Conservation (phyloP, 1,284 basidiomycete species). For the Dichomitus squalens region DNA sequence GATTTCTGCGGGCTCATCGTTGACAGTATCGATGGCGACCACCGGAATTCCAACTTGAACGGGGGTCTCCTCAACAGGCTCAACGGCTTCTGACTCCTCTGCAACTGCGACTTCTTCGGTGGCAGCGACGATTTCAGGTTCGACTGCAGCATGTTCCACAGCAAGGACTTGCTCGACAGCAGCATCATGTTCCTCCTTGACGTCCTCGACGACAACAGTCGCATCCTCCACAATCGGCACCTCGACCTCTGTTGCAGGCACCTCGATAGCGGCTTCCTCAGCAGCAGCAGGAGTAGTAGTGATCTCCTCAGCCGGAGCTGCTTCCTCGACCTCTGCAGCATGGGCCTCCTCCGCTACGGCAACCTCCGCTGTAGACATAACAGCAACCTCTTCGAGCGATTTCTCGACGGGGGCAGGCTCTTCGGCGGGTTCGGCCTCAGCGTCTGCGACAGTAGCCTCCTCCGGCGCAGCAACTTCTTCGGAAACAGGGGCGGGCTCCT, state of each 20-base stretch:
- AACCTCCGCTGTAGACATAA: too few relatives aligned
- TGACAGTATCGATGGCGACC: conserved; percentile 14
- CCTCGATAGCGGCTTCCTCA: conserved; percentile 6
- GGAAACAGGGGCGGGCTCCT: neutral
- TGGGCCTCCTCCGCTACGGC: too few relatives aligned
- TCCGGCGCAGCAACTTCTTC: conserved; percentile 20
- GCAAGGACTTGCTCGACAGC: neutral
- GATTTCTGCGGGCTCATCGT: conserved; percentile 10
- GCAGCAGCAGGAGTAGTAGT: too few relatives aligned
- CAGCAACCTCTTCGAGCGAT: conserved; percentile 1
- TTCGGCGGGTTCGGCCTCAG: neutral
- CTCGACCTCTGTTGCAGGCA: conserved; percentile 1
- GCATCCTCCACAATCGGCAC: neutral
- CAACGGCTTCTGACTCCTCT: conserved; percentile 2
- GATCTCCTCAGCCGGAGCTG: conserved; percentile 10
- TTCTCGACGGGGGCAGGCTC: neutral
- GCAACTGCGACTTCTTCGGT: neutral
- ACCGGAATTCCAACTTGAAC: conserved; percentile 9
- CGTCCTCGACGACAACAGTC: neutral
- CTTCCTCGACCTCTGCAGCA: too few relatives aligned
- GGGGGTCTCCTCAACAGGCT: neutral
- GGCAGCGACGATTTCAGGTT: neutral
- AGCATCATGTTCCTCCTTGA: conserved; percentile 1
- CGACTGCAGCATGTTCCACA: conserved; percentile 1
- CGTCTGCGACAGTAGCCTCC: conserved; percentile 1